Evolutionary conservation across 257 asterid genomes (phyloP).

Genomic region (Scutellaria galericulata): DNA sequence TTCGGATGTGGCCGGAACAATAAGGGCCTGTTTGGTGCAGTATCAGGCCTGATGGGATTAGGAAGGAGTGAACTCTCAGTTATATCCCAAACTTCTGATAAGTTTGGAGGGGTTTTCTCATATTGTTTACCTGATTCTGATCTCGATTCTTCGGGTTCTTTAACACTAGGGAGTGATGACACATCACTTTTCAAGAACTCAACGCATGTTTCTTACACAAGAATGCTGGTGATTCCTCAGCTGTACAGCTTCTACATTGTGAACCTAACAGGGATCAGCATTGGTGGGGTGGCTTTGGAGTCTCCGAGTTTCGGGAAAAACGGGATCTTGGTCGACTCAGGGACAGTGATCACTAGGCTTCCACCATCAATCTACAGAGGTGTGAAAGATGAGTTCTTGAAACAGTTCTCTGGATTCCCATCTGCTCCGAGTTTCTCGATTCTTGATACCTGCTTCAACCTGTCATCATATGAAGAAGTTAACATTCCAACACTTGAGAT

Average conservation of each 20-base stretch:
- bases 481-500: slow-evolving; percentile 63
- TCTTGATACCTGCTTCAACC: slow-evolving; percentile 79
- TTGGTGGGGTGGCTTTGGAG: slow-evolving; percentile 62
- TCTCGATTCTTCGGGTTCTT: slow-evolving; percentile 61
- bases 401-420: slow-evolving; percentile 78
- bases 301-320: slow-evolving; percentile 48
- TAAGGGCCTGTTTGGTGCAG: slow-evolving; percentile 77
- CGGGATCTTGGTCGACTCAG: slow-evolving; percentile 75
- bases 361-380: slow-evolving; percentile 72
- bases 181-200: slow-evolving; percentile 54
- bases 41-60: slow-evolving; percentile 84
- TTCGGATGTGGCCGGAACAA: slow-evolving; percentile 83
- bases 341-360: slow-evolving; percentile 82
- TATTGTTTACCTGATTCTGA: slow-evolving; percentile 77
- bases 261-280: slow-evolving; percentile 64
- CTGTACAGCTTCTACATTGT: slow-evolving; percentile 64
- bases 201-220: slow-evolving; percentile 67
- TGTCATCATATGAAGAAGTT: slow-evolving; percentile 69
- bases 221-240: slow-evolving; percentile 59
- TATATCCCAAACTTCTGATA: slow-evolving; percentile 60
- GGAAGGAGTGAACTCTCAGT: slow-evolving; percentile 82
- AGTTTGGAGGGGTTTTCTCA: slow-evolving; percentile 77
- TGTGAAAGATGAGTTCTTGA: slow-evolving; percentile 71
- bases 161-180: slow-evolving; percentile 57
- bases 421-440: slow-evolving; percentile 71